phyloP scores from a whole-genome alignment of 306 rosid genomes.

The Spatholobus suberectus region DNA sequence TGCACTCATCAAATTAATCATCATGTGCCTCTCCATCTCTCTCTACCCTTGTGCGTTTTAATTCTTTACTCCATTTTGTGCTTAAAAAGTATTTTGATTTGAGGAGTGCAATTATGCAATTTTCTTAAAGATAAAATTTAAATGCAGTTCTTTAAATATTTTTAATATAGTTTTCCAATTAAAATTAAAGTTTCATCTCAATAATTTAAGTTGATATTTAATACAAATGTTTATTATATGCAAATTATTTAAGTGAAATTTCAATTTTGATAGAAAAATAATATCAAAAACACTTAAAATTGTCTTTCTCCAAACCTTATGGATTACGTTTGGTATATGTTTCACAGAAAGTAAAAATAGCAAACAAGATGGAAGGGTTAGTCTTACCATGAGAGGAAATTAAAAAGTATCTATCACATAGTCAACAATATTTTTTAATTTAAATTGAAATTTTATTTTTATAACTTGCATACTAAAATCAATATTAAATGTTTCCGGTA shows the following conservation, averaged over 20 bases:
- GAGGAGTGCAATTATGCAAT: not conserved
- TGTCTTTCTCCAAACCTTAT: too few species aligned
- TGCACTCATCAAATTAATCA: slow-evolving; percentile 45
- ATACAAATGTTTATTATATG: not conserved
- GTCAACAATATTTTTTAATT: too few species aligned
- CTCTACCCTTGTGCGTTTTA: not conserved
- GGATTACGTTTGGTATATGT: too few species aligned
- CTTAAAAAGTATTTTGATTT: not conserved
- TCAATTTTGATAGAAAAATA: not conserved
- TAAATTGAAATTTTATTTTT: too few species aligned
- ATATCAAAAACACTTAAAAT: not conserved
- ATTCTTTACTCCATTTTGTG: not conserved
- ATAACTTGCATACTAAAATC: too few species aligned
- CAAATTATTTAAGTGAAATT: not conserved
- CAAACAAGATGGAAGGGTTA: too few species aligned
- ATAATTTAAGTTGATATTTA: not conserved
- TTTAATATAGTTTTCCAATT: not conserved
- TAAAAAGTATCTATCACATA: too few species aligned
- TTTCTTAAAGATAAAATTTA: too few species aligned
- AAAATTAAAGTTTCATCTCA: not conserved
- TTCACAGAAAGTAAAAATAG: too few species aligned
- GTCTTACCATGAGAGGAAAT: too few species aligned
- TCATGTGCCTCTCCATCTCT: not conserved
- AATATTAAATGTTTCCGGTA: not conserved
- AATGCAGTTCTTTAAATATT: too few species aligned